A percentile compares a stretch with the other conserved stretches of the same genome.
Conservation (phyloP, 2,329 filamentous ascomycete species). For the Phialophora macrospora region DNA sequence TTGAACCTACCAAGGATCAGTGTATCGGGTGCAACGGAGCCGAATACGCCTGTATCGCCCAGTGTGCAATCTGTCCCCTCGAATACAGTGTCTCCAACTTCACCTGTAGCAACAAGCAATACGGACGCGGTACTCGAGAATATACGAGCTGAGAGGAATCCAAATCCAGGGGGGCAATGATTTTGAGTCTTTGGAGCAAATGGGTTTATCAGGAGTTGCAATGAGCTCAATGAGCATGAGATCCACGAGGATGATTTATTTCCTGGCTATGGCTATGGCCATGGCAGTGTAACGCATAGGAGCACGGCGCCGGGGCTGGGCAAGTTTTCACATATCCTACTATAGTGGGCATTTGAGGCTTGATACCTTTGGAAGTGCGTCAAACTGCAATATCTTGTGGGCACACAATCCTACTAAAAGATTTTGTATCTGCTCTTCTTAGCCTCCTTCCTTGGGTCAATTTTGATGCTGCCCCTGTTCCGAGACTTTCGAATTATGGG, state of each 20-base stretch:
- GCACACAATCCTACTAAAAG: background rate
- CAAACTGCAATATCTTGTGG: background rate
- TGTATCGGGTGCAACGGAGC: conserved; percentile 38
- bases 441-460: background rate
- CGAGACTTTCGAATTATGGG: background rate
- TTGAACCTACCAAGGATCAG: conserved; percentile 39
- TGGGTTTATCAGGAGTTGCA: background rate
- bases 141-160: background rate
- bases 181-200: background rate
- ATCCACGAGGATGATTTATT: conserved; percentile 1
- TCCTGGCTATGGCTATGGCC: background rate
- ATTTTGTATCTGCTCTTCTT: background rate
- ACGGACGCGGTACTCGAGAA: conserved; percentile 5
- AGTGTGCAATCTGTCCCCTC: conserved; percentile 2
- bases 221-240: conserved; percentile 9
- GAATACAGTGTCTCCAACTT: conserved; percentile 6
- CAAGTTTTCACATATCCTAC: background rate
- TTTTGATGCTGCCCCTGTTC: background rate
- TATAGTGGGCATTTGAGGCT: background rate
- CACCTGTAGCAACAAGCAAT: conserved; percentile 4
- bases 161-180: background rate
- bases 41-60: conserved; percentile 35
- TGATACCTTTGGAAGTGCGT: background rate
- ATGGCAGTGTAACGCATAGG: conserved; percentile 12
- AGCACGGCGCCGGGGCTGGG: conserved; percentile 16